Base-by-base conservation (phyloP, 169 alveolate species). In the Plasmodium gaboni region DNA sequence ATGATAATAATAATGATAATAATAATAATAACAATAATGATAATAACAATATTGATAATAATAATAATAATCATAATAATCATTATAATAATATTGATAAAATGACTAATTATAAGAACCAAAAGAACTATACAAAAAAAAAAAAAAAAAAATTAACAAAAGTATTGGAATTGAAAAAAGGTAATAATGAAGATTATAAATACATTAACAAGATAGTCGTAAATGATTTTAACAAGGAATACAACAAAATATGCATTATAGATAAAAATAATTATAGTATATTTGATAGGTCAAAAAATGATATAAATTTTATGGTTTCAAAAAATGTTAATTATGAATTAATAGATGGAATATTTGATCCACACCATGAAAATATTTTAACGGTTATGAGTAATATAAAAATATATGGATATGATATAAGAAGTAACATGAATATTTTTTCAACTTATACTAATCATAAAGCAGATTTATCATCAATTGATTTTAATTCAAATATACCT, bases 401-500 rank as follows among this genome's bases (percentile, higher is more conserved):
- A 68, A 63, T 83, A 61, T 83, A 83, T 60, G 91, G 91, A 8
- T 83, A 83, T 48, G 91, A 83, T 72, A 44, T 69, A n/a, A 68
- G 59, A 69, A 83, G 72, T 57, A 72, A 83, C 63, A 72, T 38
- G 53, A 53, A 55, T 42, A 83, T 69, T 28, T 83, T 83, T 83
- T 83, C 91, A 0, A 19, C 91, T 46, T 63, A 68, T 83, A 69
- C 78, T n/a, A 88, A 76, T 46, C 97, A 95, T 70, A 65, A 80
- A 24, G 93, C 93, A 26, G 88, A 89, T 50, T 73, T 95, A 55
- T 78, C 94, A 22, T 92, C 93, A 17, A 6, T 95, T 2, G 98
- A 96, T 86, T 97, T 94, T 87, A 97, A 97, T 74, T 97, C 99
- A 3, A 95, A 95, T 67, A 96, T 96, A 42, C 98, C 98, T 1